Conservation (phyloP, 2,329 filamentous ascomycete species). For the Endothia cerciana region DNA sequence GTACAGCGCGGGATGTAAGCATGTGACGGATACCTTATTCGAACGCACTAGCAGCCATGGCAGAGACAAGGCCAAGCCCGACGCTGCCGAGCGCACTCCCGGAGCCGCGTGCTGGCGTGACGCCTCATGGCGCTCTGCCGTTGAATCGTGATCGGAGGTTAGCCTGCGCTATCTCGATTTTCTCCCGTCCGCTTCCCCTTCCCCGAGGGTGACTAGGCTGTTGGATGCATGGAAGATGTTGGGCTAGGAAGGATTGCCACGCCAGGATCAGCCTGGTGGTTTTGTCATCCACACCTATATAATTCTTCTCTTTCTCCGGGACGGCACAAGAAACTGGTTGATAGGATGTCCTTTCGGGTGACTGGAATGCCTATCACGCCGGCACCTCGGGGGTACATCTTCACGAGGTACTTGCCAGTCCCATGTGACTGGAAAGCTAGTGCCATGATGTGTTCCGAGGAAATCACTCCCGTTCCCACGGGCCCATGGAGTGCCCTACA, state of each 20-base stretch:
- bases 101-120: not conserved
- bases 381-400: not conserved
- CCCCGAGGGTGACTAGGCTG: too few relatives aligned
- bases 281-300: too few relatives aligned
- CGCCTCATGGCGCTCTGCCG: not conserved
- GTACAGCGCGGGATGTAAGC: too few relatives aligned
- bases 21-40: not conserved
- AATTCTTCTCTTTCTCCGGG: too few relatives aligned
- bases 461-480: not conserved
- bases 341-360: not conserved
- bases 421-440: not conserved
- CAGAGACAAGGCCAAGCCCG: not conserved
- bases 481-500: constrained; percentile 3
- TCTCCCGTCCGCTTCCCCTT: too few relatives aligned
- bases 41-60: not conserved
- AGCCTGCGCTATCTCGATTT: too few relatives aligned
- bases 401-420: constrained; percentile 2
- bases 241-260: too few relatives aligned
- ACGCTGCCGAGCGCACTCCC: not conserved
- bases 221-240: too few relatives aligned
- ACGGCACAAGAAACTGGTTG: too few relatives aligned
- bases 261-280: too few relatives aligned
- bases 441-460: not conserved
- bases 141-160: too few relatives aligned
- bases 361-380: not conserved